Evolutionary conservation across 805 yeast genomes (phyloP), one percentile per base, ranked within the genome.

Genomic region (Yamadazyma insecticola): DNA sequence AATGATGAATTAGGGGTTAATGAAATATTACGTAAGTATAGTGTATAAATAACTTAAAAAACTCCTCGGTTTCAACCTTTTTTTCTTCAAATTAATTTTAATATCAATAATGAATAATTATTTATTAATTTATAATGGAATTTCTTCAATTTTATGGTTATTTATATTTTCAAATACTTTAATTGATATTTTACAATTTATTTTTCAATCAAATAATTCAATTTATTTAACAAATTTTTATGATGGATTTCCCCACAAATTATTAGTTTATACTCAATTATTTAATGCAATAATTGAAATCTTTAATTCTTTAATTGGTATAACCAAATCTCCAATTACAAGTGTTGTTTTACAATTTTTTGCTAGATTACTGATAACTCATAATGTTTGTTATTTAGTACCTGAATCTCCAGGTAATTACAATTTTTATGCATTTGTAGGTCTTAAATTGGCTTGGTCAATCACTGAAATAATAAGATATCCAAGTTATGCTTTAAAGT

Each of bases 1-100:
- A 51, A 48, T 30, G 67, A 63, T 38, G 66, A 56, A 37, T 34
- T 35, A 8, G 56, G 60, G 2, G 48, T 65, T 35, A 36, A 39
- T 12, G 32, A 30, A 15, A 51, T 64, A 16, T 54, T 63, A 40
- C 36, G 43, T 11, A 60, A 59, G 40, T 63, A 63, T 30, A 19
- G n/a, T n/a, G n/a, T n/a, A n/a, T n/a, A n/a, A n/a, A n/a, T n/a
- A n/a, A n/a, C n/a, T n/a, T 18, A 18, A 18, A 18, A 18, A 18
- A 18, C 21, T 18, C 9, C 7, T 10, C 21, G 21, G 10, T 19
- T 10, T 19, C 21, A 10, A 8, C 7, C 10, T 10, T 19, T 10
- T 11, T 16, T 25, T 10, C 21, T 10, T 18, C 21, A 18, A 18
- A 7, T 18, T 18, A 7, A 18, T 10, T 18, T 18, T 10, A 7